Base-by-base conservation (phyloP, 2,329 filamentous ascomycete genomes). In the Microdochium paspali region DNA sequence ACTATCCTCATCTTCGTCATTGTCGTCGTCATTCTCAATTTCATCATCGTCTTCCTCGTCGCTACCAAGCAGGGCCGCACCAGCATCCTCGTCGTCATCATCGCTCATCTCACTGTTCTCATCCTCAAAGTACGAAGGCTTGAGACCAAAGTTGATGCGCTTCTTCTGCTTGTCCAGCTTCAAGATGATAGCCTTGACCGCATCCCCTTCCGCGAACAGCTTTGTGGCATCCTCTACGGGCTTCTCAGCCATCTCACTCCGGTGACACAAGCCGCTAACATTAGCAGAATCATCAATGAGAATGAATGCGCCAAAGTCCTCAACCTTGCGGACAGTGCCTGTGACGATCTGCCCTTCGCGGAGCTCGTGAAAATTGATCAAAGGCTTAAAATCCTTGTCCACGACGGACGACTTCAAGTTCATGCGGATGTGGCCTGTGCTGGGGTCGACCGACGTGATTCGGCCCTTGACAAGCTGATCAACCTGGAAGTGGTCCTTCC, bases 221-320 rank as follows among this genome's bases (percentile, higher is more conserved):
- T 90, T 91, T 52, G 80, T 82, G n/a, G 90, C 87, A 68, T 97
- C 87, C 46, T 86, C 77, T 23, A 96, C 82, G 4, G 77, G 70
- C 56, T 84, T 83, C 54, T 95, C 89, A 0, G 93, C 90, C 77
- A 98, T 90, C 63, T 98, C 85, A 53, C 83, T 91, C 52, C 87
- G 81, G 64, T 98, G 93, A 64, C 91, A 97, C 10, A 98, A 76
- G 51, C 93, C 93, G 56, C 91, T 95, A 52, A 98, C 81, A 56
- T 95, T 95, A 47, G 80, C 76, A 4, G 90, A 94, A 50, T 85
- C 82, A 63, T 96, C 89, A 20, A 98, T 73, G 40, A 94, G 80
- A 56, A 98, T 86, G 64, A 98, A 98, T 4, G 91, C 91, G 54
- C 93, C 93, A 62, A 90, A 98, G 26, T 95, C 87, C 60, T 95